Conservation (phyloP, 768 basidiomycete species). For the Mycena amicta region DNA sequence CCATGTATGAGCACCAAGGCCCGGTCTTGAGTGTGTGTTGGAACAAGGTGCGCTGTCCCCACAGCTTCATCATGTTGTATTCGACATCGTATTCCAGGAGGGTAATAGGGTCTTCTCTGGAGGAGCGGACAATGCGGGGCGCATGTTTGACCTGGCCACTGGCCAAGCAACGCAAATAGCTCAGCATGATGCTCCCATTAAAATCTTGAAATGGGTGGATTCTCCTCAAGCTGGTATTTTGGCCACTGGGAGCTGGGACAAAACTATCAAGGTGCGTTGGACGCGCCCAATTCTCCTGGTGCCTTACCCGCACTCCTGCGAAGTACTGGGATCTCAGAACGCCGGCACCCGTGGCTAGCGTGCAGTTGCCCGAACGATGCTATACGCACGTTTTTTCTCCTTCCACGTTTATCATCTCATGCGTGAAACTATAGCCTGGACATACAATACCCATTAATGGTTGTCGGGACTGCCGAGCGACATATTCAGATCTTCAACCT, state of each 20-base stretch:
- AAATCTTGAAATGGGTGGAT: conserved; percentile 80
- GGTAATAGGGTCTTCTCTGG: conserved; percentile 90
- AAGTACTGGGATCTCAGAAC: conserved; percentile 94
- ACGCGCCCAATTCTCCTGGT: conserved; percentile 1
- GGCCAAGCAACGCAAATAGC: conserved; percentile 83
- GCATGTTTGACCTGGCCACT: conserved; percentile 89
- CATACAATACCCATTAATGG: conserved; percentile 79
- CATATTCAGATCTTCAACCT: conserved; percentile 85
- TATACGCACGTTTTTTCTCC: conserved; percentile 51
- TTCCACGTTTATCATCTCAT: not conserved
- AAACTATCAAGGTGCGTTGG: conserved; percentile 81
- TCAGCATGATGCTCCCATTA: conserved; percentile 88
- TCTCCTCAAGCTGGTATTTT: conserved; percentile 73
- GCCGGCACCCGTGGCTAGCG: conserved; percentile 70
- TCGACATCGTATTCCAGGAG: conserved; percentile 71
- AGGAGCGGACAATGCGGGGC: conserved; percentile 91
- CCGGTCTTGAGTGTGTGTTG: conserved; percentile 74
- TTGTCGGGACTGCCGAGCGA: conserved; percentile 91
- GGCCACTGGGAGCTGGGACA: conserved; percentile 97
- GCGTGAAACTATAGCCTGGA: conserved; percentile 48
- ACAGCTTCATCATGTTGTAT: conserved; percentile 68
- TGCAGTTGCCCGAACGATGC: conserved; percentile 85
- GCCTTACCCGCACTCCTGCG: not conserved
- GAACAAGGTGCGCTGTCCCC: conserved; percentile 57
- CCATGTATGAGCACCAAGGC: conserved; percentile 69